A percentile compares a stretch with the other conserved stretches of the same genome.
phyloP scores from a whole-genome alignment of 2,329 filamentous ascomycete genomes.

The Trichoderma endophyticum region DNA sequence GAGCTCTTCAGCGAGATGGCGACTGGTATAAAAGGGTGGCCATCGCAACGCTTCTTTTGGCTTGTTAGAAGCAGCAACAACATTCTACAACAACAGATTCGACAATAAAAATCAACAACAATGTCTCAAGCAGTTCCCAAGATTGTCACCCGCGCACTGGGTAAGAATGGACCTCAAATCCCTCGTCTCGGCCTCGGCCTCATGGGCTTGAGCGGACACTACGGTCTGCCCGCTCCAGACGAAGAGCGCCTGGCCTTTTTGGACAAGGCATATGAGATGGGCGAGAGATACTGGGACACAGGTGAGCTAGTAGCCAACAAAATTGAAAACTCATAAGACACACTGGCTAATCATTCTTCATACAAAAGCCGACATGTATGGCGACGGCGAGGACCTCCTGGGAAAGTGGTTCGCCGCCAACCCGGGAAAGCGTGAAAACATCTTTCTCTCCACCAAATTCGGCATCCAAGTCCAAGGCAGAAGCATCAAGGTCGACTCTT shows the following conservation, averaged over 20 bases:
- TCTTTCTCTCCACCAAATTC: slow-evolving; percentile 48
- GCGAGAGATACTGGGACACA: slow-evolving; percentile 52
- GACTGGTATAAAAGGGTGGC: not conserved
- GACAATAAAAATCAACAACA: not conserved
- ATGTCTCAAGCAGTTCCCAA: not conserved
- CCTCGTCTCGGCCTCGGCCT: slow-evolving; percentile 52
- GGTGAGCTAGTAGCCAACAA: not conserved
- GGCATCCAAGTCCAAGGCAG: slow-evolving; percentile 19
- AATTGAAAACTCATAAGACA: not conserved
- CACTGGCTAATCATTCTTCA: not conserved
- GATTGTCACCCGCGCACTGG: slow-evolving; percentile 33
- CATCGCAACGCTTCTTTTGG: not conserved
- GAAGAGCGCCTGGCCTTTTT: slow-evolving; percentile 49
- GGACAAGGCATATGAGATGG: slow-evolving; percentile 49
- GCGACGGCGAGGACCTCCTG: slow-evolving; percentile 46
- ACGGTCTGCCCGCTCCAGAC: slow-evolving; percentile 43
- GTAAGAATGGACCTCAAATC: slow-evolving; percentile 50
- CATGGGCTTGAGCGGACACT: slow-evolving; percentile 46
- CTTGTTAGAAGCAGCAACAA: not conserved
- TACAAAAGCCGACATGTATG: slow-evolving; percentile 40
- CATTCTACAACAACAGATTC: not conserved
- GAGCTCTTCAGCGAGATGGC: not conserved
- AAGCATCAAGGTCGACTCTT: not conserved
- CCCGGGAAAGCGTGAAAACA: slow-evolving; percentile 41
- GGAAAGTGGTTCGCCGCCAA: slow-evolving; percentile 50